Percentiles rank a stretch among this genome's conserved stretches.
Evolutionary conservation across 1,284 basidiomycete species (phyloP).

Genomic region (Rhodotorula sp.): DNA sequence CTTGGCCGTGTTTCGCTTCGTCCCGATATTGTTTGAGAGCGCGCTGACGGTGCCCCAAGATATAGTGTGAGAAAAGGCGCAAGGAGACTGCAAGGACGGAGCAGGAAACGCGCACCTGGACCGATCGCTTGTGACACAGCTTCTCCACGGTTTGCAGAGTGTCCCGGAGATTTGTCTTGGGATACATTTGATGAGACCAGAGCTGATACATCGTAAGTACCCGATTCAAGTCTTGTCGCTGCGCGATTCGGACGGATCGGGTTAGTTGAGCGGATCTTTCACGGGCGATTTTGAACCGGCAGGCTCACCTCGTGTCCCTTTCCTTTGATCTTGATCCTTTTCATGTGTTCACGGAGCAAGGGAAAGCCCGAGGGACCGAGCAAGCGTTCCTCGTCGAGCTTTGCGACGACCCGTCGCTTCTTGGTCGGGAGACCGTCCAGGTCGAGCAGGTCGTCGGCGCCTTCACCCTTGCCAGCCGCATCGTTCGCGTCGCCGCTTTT

Average conservation of each 20-base stretch:
- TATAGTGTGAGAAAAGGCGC: too few relatives aligned
- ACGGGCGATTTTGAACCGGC: too few relatives aligned
- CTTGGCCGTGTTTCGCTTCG: slow-evolving; percentile 15
- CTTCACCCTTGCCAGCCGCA: slow-evolving; percentile 33
- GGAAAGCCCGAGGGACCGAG: slow-evolving; percentile 73
- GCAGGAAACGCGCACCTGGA: slow-evolving; percentile 63
- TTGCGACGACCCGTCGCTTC: slow-evolving; percentile 43
- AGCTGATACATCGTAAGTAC: slow-evolving; percentile 81
- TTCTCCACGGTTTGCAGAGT: slow-evolving; percentile 79
- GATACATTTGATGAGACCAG: slow-evolving; percentile 88
- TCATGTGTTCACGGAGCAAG: slow-evolving; percentile 67
- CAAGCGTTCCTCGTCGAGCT: slow-evolving; percentile 52
- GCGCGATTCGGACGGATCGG: slow-evolving; percentile 9
- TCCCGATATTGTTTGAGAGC: slow-evolving; percentile 33
- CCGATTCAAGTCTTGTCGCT: slow-evolving; percentile 73
- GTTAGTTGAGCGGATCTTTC: neutral
- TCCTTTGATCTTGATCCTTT: slow-evolving; percentile 72
- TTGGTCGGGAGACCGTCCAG: slow-evolving; percentile 9
- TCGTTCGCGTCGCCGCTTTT: neutral
- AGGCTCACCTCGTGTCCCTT: slow-evolving; percentile 80
- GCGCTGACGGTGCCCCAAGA: slow-evolving; percentile 3
- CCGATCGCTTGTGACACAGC: slow-evolving; percentile 74
- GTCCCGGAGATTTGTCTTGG: slow-evolving; percentile 78
- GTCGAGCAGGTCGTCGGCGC: slow-evolving; percentile 45
- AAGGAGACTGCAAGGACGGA: neutral